Base-by-base conservation (phyloP, 2,329 filamentous ascomycete genomes). In the Ascochyta rabiei region DNA sequence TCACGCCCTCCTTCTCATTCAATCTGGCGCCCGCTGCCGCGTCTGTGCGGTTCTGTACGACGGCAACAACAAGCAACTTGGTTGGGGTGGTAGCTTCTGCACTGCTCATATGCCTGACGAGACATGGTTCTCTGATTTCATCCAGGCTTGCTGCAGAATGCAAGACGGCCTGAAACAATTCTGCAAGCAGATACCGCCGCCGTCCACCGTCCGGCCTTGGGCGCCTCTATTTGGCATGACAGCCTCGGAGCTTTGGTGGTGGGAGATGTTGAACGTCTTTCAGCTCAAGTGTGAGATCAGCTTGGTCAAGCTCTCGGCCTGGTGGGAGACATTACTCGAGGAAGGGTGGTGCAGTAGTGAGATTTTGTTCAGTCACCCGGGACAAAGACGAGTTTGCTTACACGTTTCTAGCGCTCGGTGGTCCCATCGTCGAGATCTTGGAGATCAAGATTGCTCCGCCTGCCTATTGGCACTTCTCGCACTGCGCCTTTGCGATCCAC, bases 401-500 rank as follows among this genome's bases (percentile, higher is more conserved):
- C 18, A 33, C 6, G 34, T 23, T 35, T 16, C 15, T 10, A 31
- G 40, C 26, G 40, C 16, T 16, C 3, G 16, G 24, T 31, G 15
- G 18, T 13, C 31, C 31, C 31, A 34, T 16, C 31, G 16, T 34
- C 31, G 31, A 34, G n/a, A 34, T 38, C 3, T 7, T 16, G 13
- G 50, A 57, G 43, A 28, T 52, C 5, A 37, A 52, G 33, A 51
- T 47, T 40, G 12, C 18, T 15, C 19, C 44, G 3, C 21, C 21
- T 7, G 12, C 28, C 6, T 38, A 49, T 30, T 45, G 47, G 13
- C 7, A 8, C 4, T 13, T 30, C 19, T 15, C 24, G 26, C 60
- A 61, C 23, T 59, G 57, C 41, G 40, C 18, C 0, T 60, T 60
- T 19, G 3, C 38, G 10, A 33, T 62, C 19, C 19, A 18, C 2